A percentile compares a stretch with the other conserved stretches of the same genome.
Evolutionary conservation across 2,329 filamentous ascomycete genomes (phyloP).

Genomic region (Cylindrodendrum hubeiense): DNA sequence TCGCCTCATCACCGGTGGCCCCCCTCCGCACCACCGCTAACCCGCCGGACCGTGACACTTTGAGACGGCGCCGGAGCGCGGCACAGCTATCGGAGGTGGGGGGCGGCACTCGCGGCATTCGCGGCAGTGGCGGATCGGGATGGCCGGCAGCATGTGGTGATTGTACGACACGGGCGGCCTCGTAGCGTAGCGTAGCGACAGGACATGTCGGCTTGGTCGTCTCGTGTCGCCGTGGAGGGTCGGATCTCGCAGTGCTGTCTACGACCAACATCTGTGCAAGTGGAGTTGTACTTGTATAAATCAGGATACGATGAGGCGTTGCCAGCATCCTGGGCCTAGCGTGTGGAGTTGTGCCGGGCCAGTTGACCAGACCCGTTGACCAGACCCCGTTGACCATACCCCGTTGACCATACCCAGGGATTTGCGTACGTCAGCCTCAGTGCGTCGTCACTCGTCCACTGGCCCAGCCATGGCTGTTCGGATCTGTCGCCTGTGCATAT

Average conservation of each 20-base stretch:
- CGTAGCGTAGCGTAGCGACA: not conserved
- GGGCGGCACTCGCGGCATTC: not conserved
- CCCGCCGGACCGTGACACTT: not conserved
- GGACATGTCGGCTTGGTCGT: not conserved
- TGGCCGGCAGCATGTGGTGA: too few relatives aligned
- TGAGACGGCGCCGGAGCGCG: not conserved
- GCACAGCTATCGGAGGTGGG: not conserved
- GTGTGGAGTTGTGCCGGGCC: not conserved
- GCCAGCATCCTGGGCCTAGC: not conserved
- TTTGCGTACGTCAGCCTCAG: not conserved
- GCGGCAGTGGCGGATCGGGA: too few relatives aligned
- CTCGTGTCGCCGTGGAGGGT: not conserved
- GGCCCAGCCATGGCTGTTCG: not conserved
- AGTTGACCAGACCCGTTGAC: too few relatives aligned
- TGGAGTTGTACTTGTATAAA: conserved; percentile 20
- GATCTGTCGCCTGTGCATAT: not conserved
- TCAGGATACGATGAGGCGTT: conserved; percentile 25
- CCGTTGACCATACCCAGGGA: too few relatives aligned
- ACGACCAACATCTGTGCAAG: not conserved
- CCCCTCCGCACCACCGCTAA: not conserved
- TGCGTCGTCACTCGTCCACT: not conserved
- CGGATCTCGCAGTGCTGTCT: too few relatives aligned
- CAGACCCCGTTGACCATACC: too few relatives aligned
- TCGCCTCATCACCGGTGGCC: not conserved
- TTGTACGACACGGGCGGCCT: not conserved